Evolutionary conservation across 2,329 filamentous ascomycete species (phyloP).

Genomic region (Sporothrix mexicana): DNA sequence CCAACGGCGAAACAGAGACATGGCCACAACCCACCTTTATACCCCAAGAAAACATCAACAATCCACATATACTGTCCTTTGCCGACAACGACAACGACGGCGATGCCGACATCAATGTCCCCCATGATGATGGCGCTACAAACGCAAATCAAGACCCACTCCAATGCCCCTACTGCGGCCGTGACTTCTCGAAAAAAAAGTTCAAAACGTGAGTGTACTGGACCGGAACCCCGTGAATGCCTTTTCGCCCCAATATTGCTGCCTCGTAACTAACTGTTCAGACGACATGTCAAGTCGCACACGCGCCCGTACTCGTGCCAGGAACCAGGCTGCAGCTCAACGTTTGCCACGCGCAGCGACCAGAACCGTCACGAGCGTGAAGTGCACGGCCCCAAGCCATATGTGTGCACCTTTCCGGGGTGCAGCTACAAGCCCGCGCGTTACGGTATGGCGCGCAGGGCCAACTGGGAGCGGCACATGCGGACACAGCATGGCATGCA

Average conservation of each 20-base stretch:
- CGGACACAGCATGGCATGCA: slow-evolving; percentile 9
- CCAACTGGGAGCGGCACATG: slow-evolving; percentile 18
- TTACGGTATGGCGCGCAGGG: slow-evolving; percentile 19
- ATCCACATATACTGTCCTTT: too few relatives aligned
- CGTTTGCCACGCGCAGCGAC: neutral
- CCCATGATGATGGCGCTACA: neutral
- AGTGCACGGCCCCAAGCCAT: neutral
- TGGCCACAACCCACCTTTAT: too few relatives aligned
- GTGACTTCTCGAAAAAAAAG: neutral
- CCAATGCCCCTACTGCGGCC: neutral
- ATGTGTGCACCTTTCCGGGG: slow-evolving; percentile 10
- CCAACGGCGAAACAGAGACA: too few relatives aligned
- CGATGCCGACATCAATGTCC: neutral
- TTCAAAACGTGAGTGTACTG: neutral
- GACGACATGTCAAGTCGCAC: slow-evolving; percentile 16
- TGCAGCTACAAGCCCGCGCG: slow-evolving; percentile 21
- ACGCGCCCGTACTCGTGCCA: slow-evolving; percentile 11
- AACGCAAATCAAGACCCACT: neutral
- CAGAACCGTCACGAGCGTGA: slow-evolving; percentile 12
- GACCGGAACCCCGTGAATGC: neutral
- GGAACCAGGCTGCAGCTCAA: neutral
- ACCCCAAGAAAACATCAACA: too few relatives aligned
- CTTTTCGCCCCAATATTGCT: neutral
- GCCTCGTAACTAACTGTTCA: neutral
- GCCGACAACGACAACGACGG: neutral